Evolutionary conservation across 805 yeast genomes (phyloP).

Genomic region (Candida ulmi): DNA sequence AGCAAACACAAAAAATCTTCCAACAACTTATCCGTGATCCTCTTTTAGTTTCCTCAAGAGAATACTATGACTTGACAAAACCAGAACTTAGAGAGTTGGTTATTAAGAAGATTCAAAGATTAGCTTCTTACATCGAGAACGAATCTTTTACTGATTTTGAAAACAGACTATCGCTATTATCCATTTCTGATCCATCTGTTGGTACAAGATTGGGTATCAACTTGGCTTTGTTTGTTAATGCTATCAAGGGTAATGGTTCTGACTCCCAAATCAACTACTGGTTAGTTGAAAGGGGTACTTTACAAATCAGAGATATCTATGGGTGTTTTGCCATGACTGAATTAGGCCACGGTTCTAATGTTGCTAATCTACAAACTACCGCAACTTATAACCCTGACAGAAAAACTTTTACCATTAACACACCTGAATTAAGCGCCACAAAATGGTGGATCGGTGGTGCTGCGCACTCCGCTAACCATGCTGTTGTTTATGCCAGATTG

Average conservation of each 20-base stretch:
- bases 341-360: slow-evolving; percentile 88
- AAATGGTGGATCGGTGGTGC: slow-evolving; percentile 99
- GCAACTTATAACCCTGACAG: slow-evolving; percentile 66
- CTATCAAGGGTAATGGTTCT: slow-evolving; percentile 85
- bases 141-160: slow-evolving; percentile 38
- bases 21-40: slow-evolving; percentile 68
- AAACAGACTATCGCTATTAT: slow-evolving; percentile 52
- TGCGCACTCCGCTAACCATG: slow-evolving; percentile 88
- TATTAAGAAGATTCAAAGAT: slow-evolving; percentile 54
- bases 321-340: slow-evolving; percentile 96
- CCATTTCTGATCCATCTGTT: slow-evolving; percentile 71
- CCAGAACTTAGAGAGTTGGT: slow-evolving; percentile 53
- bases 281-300: slow-evolving; percentile 66
- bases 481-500: slow-evolving; percentile 76
- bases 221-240: slow-evolving; percentile 75
- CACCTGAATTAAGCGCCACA: slow-evolving; percentile 89
- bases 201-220: slow-evolving; percentile 86
- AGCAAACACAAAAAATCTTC: slow-evolving; percentile 42
- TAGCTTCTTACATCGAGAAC: slow-evolving; percentile 54
- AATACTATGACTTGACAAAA: slow-evolving; percentile 54
- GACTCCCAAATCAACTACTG: slow-evolving; percentile 78
- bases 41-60: slow-evolving; percentile 44
- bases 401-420: slow-evolving; percentile 68
- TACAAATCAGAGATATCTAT: slow-evolving; percentile 46
- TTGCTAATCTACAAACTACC: slow-evolving; percentile 84